Conservation (phyloP, 495 filamentous ascomycete genomes). For the Aspergillus sclerotioniger region DNA sequence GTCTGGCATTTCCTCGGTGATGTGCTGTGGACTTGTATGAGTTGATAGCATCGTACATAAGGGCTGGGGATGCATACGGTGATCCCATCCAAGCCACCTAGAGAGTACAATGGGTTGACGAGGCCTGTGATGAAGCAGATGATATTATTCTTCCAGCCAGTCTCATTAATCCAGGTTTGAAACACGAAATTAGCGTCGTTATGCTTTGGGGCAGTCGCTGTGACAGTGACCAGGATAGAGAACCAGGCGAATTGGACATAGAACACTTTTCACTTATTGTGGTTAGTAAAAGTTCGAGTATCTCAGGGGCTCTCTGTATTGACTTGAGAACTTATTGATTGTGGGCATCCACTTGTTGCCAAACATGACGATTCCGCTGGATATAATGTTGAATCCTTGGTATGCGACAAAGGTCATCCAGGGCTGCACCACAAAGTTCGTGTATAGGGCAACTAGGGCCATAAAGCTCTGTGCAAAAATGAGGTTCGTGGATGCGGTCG, state of each 20-base stretch:
- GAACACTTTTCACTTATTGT: constrained; percentile 40
- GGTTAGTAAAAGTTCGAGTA: neutral
- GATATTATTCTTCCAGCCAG: constrained; percentile 63
- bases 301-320: neutral
- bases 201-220: constrained; percentile 50
- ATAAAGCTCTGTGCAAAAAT: constrained; percentile 37
- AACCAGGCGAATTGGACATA: constrained; percentile 64
- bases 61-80: constrained; percentile 34
- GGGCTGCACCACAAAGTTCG: constrained; percentile 32
- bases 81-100: constrained; percentile 66
- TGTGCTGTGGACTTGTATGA: constrained; percentile 48
- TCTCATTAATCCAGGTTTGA: constrained; percentile 62
- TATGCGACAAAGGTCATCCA: constrained; percentile 42
- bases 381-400: constrained; percentile 33
- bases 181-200: constrained; percentile 63
- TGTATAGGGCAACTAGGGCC: constrained; percentile 36
- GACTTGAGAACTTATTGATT: constrained; percentile 40
- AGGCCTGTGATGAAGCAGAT: constrained; percentile 76
- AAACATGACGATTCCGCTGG: constrained; percentile 33
- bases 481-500: constrained; percentile 41
- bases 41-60: neutral
- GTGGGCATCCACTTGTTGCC: constrained; percentile 35
- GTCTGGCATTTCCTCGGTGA: constrained; percentile 75
- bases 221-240: constrained; percentile 67
- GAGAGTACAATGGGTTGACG: constrained; percentile 73